phyloP scores from a whole-genome alignment of 1,284 basidiomycete species.

The Leucoagaricus sp. region DNA sequence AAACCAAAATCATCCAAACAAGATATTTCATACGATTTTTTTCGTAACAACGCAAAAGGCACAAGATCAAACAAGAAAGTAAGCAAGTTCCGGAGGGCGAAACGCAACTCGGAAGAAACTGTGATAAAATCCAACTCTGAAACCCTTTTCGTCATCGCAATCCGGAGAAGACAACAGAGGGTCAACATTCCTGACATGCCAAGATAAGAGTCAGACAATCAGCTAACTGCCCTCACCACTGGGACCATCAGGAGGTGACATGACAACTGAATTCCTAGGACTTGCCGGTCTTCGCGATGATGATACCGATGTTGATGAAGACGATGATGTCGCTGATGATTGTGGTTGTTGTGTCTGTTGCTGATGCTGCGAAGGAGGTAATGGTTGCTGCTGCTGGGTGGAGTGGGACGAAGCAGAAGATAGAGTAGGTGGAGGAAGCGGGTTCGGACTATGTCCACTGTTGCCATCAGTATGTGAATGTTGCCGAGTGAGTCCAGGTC shows the following conservation, averaged over 20 bases:
- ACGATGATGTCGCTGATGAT: not conserved
- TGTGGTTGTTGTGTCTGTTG: not conserved
- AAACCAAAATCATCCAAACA: conserved; percentile 13
- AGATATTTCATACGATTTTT: conserved; percentile 9
- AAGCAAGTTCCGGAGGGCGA: conserved; percentile 6
- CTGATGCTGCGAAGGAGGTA: not conserved
- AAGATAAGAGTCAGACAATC: not conserved
- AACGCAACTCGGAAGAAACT: conserved; percentile 5
- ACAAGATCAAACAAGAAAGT: conserved; percentile 11
- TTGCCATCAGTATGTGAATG: conserved; percentile 19
- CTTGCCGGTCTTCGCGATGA: conserved; percentile 23
- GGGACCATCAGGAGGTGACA: conserved; percentile 32
- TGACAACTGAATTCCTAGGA: conserved; percentile 36
- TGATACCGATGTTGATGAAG: not conserved
- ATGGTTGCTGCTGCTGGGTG: not conserved
- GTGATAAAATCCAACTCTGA: not conserved
- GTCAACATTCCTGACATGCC: not conserved
- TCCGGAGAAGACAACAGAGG: not conserved
- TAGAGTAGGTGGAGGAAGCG: conserved; percentile 4
- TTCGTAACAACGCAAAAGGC: too few relatives aligned
- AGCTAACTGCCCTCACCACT: conserved; percentile 22
- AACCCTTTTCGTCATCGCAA: not conserved
- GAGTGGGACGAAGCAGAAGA: conserved; percentile 8
- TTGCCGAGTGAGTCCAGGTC: conserved; percentile 29
- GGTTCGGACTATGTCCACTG: conserved; percentile 6